Evolutionary conservation across 2,329 filamentous ascomycete genomes (phyloP).

Genomic region (Dothistroma pini): DNA sequence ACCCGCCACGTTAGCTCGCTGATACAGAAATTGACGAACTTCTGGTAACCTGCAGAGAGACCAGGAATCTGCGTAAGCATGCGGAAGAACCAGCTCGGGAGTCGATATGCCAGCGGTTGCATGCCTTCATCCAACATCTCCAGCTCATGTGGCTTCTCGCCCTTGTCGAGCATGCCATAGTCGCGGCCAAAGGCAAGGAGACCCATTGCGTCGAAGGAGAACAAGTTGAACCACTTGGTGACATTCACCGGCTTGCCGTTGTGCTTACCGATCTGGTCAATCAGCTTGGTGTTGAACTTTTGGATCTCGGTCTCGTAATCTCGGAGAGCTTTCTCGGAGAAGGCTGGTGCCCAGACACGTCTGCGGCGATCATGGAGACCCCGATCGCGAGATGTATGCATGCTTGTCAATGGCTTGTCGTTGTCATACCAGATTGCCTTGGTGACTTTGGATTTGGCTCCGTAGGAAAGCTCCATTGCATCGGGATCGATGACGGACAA

Average conservation of each 20-base stretch:
- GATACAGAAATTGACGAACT: constrained; percentile 39
- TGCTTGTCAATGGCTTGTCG: constrained; percentile 34
- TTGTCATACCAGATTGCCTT: constrained; percentile 44
- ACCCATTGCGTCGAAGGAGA: constrained; percentile 47
- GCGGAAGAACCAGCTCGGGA: constrained; percentile 38
- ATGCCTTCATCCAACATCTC: constrained; percentile 38
- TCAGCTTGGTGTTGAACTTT: constrained; percentile 37
- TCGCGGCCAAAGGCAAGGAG: constrained; percentile 43
- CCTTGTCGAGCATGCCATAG: constrained; percentile 41
- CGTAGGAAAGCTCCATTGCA: constrained; percentile 39
- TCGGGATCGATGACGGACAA: constrained; percentile 39
- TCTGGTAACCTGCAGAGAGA: constrained; percentile 33
- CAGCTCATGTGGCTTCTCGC: constrained; percentile 36
- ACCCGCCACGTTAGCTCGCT: constrained; percentile 36
- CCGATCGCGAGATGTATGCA: constrained; percentile 41
- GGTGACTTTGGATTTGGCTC: constrained; percentile 37
- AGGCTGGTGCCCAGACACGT: constrained; percentile 42
- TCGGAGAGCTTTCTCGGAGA: constrained; percentile 41
- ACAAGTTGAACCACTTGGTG: constrained; percentile 42
- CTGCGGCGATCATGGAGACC: constrained; percentile 40
- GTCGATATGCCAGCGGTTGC: constrained; percentile 28
- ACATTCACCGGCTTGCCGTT: constrained; percentile 36
- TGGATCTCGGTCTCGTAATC: constrained; percentile 42
- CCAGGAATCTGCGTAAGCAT: constrained; percentile 37
- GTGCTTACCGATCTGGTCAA: constrained; percentile 32